Evolutionary conservation across 2,329 filamentous ascomycete genomes (phyloP).

Genomic region (Xylariaceae sp.): DNA sequence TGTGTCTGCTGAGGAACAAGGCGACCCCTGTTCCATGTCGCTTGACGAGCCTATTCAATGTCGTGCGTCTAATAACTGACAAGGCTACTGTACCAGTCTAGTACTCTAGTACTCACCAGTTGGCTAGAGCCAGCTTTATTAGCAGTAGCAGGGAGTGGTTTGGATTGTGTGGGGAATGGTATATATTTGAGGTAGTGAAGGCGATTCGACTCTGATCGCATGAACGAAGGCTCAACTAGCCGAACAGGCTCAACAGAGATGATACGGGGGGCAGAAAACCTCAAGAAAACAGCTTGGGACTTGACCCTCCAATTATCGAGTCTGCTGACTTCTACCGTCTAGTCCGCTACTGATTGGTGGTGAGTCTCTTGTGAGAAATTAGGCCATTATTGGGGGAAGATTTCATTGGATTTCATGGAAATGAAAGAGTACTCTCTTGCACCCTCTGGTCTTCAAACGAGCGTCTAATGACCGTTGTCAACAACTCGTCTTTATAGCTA

Average conservation of each 20-base stretch:
- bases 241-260: conserved; percentile 34
- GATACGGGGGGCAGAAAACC: conserved; percentile 34
- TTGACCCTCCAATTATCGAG: conserved; percentile 8
- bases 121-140: too few species aligned
- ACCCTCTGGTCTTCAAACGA: background rate
- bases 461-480: too few species aligned
- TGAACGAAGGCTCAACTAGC: conserved; percentile 27
- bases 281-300: conserved; percentile 35
- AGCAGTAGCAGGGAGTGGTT: conserved; percentile 3
- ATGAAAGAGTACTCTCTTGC: background rate
- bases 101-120: too few species aligned
- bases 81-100: too few species aligned
- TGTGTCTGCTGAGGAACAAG: conserved; percentile 30
- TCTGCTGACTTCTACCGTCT: background rate
- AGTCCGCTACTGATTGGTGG: background rate
- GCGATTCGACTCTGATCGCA: conserved; percentile 14
- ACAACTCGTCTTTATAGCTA: too few species aligned
- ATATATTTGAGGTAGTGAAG: too few species aligned
- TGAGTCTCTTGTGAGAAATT: background rate
- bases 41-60: too few species aligned
- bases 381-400: background rate
- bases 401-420: conserved; percentile 16
- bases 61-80: too few species aligned
- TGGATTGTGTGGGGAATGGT: conserved; percentile 20
- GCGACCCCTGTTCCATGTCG: conserved; percentile 32